Evolutionary conservation across 1,284 basidiomycete species (phyloP), one percentile per base, ranked within the genome.

Genomic region (Apiotrichum gamsii): DNA sequence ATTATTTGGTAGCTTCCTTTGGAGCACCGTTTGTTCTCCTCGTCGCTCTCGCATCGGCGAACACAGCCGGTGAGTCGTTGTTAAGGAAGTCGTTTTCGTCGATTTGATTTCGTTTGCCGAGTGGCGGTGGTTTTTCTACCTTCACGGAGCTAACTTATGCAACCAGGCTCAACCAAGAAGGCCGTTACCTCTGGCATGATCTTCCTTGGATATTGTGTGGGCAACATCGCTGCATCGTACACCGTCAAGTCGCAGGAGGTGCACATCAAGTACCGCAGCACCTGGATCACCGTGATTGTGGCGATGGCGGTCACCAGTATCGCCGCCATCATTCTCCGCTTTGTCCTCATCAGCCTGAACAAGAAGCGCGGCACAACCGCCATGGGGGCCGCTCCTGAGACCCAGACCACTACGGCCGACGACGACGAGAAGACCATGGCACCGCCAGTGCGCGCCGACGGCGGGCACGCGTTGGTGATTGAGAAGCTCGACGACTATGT

Each of bases 1-100:
- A n/a, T n/a, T n/a, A n/a, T n/a, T n/a, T n/a, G n/a, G 60, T 67
- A 9, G 64, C 62, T 4, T 65, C 69, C 16, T 77, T 77, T 49
- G 76, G 76, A 3, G 74, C 76, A 2, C 75, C 76, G 5, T 76
- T 74, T 45, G 76, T 76, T 20, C 60, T 74, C 9, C 67, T 76
- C 19, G 67, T 77, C 20, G 65, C 75, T 6, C 57, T 75, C 4
- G 69, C 71, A 4, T 63, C 72, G 2, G 65, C 72, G 25, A 77
- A 77, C 56, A 66, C 74, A 4, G 69, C 72, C 1, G 76, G 49
- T 51, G 32, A 51, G 40, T 45, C 23, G 14, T n/a, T n/a, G n/a
- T n/a, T n/a, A n/a, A n/a, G n/a, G n/a, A n/a, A n/a, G n/a, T n/a
- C n/a, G n/a, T n/a, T n/a, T 28, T 28, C 25, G 25, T 11, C 25